Base-by-base conservation (phyloP, 495 filamentous ascomycete genomes). In the Bryoglossum gracile region DNA sequence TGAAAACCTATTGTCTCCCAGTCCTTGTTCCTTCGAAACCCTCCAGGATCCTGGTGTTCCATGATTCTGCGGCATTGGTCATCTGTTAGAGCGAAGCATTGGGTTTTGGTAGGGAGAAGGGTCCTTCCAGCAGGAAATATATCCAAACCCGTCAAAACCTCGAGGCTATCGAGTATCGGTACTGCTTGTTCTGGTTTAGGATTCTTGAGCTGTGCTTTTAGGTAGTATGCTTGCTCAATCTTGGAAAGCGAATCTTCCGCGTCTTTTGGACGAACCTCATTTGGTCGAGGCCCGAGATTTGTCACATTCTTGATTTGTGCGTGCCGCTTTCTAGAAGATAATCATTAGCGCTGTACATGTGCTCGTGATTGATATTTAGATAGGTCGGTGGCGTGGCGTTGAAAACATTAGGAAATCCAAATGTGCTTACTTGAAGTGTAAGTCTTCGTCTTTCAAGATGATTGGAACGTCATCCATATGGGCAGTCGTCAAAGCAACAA, bases 1-100 rank as follows among this genome's bases (percentile, higher is more conserved):
- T 46, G 43, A 24, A 35, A 21, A 14, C 23, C 3, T 23, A 24
- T 8, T n/a, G n/a, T n/a, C 14, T 46, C 43, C 43, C 43, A 46
- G 28, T 9, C 5, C n/a, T 46, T 46, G 9, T 46, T 14, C 18
- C 11, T 0, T 37, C 43, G 21, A 3, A 3, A 21, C 17, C 32
- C 43, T 4, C 24, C 28, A 2, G 43, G 43, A 36, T 46, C 43
- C 11, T 14, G 43, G 21, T 14, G 4, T 24, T 46, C 43, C 25
- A 35, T 28, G n/a, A 46, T 46, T 16, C 17, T 2, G 8, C 21
- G 16, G 30, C 43, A 46, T 36, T 46, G 43, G 4, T 46, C 43
- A 21, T 46, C 43, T 22, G 43, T 35, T 13, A 46, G 30, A n/a
- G n/a, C n/a, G n/a, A n/a, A n/a, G n/a, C n/a, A n/a, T n/a, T n/a